Conservation (phyloP, 1,284 basidiomycete genomes). For the Rhodotorula glutinis region DNA sequence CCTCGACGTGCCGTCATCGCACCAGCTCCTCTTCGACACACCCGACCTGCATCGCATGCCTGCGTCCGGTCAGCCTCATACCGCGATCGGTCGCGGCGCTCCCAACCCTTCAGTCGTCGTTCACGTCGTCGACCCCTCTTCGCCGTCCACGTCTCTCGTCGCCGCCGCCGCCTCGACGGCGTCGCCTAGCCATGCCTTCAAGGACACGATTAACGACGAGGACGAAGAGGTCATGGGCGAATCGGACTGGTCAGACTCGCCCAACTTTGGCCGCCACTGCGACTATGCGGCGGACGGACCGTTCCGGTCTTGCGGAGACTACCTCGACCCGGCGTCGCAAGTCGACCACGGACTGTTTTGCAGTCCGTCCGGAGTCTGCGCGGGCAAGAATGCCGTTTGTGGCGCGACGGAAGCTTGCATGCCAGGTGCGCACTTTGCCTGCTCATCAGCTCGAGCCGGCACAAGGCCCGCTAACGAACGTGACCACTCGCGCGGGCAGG, state of each 20-base stretch:
- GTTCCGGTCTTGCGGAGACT: conserved; percentile 28
- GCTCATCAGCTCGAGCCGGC: neutral
- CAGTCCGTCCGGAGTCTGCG: conserved; percentile 24
- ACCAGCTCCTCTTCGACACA: conserved; percentile 8
- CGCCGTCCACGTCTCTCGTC: conserved; percentile 13
- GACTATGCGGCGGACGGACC: conserved; percentile 2
- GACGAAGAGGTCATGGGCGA: neutral
- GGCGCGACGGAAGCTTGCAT: conserved; percentile 22
- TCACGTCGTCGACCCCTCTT: conserved; percentile 24
- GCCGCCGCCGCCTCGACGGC: conserved; percentile 2
- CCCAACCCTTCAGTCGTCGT: conserved; percentile 22
- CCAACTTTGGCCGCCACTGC: conserved; percentile 18
- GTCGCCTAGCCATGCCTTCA: neutral
- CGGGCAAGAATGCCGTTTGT: conserved; percentile 24
- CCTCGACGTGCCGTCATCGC: neutral
- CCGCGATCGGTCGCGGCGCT: no score
- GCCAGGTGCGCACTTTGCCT: conserved; percentile 4
- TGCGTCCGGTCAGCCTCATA: neutral
- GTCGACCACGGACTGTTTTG: conserved; percentile 37
- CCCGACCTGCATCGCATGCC: neutral
- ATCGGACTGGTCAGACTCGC: conserved; percentile 8
- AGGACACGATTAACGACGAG: neutral
- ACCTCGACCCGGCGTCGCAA: conserved; percentile 7
- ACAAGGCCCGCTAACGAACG: neutral
- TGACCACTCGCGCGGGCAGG: neutral